Evolutionary conservation across 2,329 filamentous ascomycete species (phyloP).

Genomic region (Trichoderma aggressivum): DNA sequence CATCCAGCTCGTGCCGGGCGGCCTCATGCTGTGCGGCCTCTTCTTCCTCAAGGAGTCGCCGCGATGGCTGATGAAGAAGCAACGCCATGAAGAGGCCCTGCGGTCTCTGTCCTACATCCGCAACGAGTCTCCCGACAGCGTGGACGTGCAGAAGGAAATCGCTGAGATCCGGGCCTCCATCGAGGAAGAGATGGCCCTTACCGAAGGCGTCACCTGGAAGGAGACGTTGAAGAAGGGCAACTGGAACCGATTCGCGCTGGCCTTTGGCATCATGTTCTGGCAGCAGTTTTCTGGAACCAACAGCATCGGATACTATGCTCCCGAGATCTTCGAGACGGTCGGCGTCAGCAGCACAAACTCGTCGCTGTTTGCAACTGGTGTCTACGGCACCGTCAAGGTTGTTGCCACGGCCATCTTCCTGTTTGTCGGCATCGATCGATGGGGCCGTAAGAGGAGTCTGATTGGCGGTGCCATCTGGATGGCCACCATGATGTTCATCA

Average conservation of each 20-base stretch:
- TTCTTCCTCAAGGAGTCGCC: constrained; percentile 63
- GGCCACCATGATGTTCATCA: constrained; percentile 42
- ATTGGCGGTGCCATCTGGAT: constrained; percentile 68
- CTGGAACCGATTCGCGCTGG: constrained; percentile 16
- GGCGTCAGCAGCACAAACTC: constrained; percentile 25
- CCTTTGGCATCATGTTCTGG: constrained; percentile 16
- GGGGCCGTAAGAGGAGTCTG: constrained; percentile 54
- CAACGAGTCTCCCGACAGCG: constrained; percentile 52
- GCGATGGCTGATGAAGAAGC: constrained; percentile 65
- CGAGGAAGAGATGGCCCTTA: constrained; percentile 61
- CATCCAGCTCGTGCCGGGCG: constrained; percentile 65
- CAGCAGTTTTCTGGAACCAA: constrained; percentile 31
- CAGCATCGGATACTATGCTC: constrained; percentile 32
- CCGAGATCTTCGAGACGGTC: constrained; percentile 30
- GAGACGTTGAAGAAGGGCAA: constrained; percentile 12
- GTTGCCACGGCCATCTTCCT: constrained; percentile 43
- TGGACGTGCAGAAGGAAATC: constrained; percentile 68
- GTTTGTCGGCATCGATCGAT: constrained; percentile 28
- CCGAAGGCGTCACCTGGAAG: constrained; percentile 13
- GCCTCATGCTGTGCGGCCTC: constrained; percentile 57
- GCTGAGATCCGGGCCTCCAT: constrained; percentile 42
- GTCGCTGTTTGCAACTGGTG: constrained; percentile 30
- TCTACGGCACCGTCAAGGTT: constrained; percentile 31
- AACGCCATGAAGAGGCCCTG: constrained; percentile 56
- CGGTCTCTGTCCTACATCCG: constrained; percentile 63